Evolutionary conservation across 345 rosid genomes (phyloP).

Genomic region (Trapa bicornis): DNA sequence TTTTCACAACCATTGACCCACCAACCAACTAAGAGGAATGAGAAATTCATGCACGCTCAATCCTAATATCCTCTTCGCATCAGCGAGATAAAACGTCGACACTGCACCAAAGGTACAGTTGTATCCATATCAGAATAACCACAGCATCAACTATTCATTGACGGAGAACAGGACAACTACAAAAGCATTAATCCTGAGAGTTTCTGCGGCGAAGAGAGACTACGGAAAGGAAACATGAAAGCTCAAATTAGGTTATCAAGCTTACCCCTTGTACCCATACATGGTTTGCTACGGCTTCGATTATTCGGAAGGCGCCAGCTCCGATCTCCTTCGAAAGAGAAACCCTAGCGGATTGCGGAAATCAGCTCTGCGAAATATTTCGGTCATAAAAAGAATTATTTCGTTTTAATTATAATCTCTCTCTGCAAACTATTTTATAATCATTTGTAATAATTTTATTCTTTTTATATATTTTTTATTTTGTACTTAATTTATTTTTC

Average conservation of each 20-base stretch:
- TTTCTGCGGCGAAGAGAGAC: neutral
- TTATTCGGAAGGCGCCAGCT: neutral
- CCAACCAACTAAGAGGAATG: neutral
- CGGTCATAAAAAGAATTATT: no score
- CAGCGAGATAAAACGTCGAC: no score
- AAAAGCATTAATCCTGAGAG: neutral
- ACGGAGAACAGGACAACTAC: neutral
- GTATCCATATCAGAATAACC: neutral
- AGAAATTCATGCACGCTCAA: neutral
- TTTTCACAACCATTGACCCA: neutral
- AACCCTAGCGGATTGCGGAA: neutral
- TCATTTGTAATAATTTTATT: no score
- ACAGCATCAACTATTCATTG: neutral
- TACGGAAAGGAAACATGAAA: neutral
- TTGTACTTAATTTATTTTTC: no score
- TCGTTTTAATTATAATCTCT: no score
- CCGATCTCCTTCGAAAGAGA: neutral
- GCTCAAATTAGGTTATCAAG: constrained; percentile 5
- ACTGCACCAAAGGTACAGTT: neutral
- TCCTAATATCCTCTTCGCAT: neutral
- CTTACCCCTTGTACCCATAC: constrained; percentile 48
- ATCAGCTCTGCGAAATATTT: neutral
- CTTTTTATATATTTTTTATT: no score
- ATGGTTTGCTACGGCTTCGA: constrained; percentile 10
- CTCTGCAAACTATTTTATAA: no score